These are phyloP conservation scores for Solanum paucissectum DNA, from an alignment of 257 asterid genomes.

Conservation along the genomic window DNA sequence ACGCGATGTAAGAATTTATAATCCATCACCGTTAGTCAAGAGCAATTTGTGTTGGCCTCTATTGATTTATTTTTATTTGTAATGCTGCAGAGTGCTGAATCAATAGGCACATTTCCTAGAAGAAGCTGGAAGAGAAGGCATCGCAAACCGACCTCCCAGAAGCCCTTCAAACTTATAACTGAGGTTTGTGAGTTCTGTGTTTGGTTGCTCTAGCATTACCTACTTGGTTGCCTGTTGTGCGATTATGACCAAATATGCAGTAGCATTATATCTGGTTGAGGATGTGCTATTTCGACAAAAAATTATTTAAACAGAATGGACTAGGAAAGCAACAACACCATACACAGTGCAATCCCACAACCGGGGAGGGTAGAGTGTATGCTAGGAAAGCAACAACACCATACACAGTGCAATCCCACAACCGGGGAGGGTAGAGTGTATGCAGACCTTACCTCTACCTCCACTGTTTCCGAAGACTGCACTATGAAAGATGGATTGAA, in stretches of 20 bases:
- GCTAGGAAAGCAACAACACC: background rate
- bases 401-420: background rate
- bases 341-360: background rate
- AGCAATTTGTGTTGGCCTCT: background rate
- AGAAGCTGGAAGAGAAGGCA: slow-evolving; percentile 49
- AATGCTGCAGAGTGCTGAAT: slow-evolving; percentile 51
- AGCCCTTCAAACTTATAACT: slow-evolving; percentile 75
- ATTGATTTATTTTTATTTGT: slow-evolving; percentile 4
- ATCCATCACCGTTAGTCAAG: background rate
- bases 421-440: no score
- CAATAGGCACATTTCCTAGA: slow-evolving; percentile 31
- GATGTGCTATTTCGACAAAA: background rate
- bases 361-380: no score
- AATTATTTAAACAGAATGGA: background rate
- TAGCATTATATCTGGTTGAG: background rate
- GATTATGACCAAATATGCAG: background rate
- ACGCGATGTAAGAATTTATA: slow-evolving; percentile 47
- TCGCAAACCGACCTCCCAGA: slow-evolving; percentile 45
- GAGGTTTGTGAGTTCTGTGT: slow-evolving; percentile 38
- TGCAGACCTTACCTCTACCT: background rate
- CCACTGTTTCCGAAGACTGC: background rate
- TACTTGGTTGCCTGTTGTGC: background rate
- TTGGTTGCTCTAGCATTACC: background rate
- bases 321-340: background rate
- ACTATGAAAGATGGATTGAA: background rate